These are phyloP conservation scores for Neonectria punicea DNA, from an alignment of 2,329 filamentous ascomycete genomes.

Conservation along the genomic window DNA sequence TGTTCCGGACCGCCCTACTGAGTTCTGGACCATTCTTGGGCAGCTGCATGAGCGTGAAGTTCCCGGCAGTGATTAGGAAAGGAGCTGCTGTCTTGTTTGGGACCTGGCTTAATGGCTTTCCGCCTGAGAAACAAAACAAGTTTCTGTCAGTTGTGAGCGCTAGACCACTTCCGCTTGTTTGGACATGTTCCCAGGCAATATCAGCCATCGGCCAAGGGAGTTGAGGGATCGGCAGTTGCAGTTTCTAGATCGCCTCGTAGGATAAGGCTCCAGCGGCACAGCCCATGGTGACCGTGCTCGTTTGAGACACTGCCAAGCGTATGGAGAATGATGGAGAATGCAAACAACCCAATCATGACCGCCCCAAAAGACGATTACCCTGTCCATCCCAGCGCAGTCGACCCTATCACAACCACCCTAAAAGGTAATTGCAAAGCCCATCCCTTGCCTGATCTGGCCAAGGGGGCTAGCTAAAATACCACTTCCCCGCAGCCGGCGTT, in stretches of 20 bases:
- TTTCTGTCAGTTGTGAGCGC: not conserved
- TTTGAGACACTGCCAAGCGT: not conserved
- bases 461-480: not conserved
- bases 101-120: not conserved
- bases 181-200: not conserved
- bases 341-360: not conserved
- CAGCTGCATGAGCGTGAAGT: not conserved
- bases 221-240: not conserved
- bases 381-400: not conserved
- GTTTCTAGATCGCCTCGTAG: not conserved
- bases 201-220: not conserved
- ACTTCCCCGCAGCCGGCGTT: not conserved
- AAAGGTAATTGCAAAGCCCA: not conserved
- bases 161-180: not conserved
- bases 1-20: not conserved
- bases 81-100: not conserved
- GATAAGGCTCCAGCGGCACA: not conserved
- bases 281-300: not conserved
- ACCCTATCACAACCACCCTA: not conserved
- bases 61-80: not conserved
- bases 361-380: not conserved
- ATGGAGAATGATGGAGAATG: not conserved
- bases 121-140: not conserved
- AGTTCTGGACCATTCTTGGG: not conserved
- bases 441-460: conserved; percentile 1